A percentile compares a stretch with the other conserved stretches of the same genome.
These are phyloP conservation scores for Penicillium oxalicum DNA, from an alignment of 2,329 filamentous ascomycete species.

Conservation along the genomic window DNA sequence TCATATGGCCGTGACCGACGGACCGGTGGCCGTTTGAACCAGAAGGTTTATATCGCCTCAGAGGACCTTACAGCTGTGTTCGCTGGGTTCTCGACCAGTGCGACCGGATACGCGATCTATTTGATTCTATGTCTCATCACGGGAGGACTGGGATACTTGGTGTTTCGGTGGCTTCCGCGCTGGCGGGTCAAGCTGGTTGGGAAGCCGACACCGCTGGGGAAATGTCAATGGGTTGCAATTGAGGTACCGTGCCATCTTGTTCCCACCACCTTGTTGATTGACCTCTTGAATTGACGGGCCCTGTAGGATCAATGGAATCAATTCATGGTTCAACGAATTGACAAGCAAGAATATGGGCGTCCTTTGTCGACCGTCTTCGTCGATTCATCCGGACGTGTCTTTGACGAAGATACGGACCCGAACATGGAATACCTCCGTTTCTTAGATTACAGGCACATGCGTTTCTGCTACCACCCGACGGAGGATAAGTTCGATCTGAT, in stretches of 20 bases:
- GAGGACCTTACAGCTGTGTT: conserved; percentile 93
- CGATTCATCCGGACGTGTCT: conserved; percentile 48
- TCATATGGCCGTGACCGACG: conserved; percentile 61
- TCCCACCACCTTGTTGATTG: no score
- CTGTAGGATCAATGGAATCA: conserved; percentile 88
- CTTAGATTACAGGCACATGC: conserved; percentile 89
- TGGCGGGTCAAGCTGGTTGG: conserved; percentile 78
- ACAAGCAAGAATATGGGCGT: conserved; percentile 53
- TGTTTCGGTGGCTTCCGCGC: conserved; percentile 83
- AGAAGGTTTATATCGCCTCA: conserved; percentile 88
- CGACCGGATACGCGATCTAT: conserved; percentile 63
- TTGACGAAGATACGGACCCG: conserved; percentile 67
- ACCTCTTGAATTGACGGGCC: conserved; percentile 20
- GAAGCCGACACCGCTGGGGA: conserved; percentile 58
- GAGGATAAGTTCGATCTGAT: conserved; percentile 83
- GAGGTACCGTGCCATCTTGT: conserved; percentile 48
- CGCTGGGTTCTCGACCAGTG: conserved; percentile 79
- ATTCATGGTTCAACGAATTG: conserved; percentile 69
- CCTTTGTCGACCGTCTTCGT: conserved; percentile 58
- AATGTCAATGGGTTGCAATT: conserved; percentile 86
- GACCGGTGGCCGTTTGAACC: conserved; percentile 61
- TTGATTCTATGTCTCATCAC: conserved; percentile 64
- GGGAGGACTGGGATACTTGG: conserved; percentile 70
- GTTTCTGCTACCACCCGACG: conserved; percentile 82
- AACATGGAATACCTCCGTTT: conserved; percentile 68